Evolutionary conservation across 129 eudicot species (phyloP), one percentile per base, ranked within the genome.

Genomic region (Tagetes patula): DNA sequence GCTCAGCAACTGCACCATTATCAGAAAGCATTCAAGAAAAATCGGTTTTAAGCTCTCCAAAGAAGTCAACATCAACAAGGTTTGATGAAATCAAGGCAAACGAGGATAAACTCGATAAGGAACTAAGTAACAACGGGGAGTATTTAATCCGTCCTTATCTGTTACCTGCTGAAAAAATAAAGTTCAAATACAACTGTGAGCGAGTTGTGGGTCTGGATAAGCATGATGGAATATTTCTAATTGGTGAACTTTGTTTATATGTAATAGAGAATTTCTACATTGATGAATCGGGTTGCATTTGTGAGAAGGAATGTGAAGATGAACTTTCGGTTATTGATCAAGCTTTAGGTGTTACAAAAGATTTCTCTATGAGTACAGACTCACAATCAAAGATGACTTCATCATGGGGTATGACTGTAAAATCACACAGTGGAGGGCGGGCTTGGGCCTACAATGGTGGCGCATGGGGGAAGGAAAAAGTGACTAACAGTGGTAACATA

Each of bases 391-490:
- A 91, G 87, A 85, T 91, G 67, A 86, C 91, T 43, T 87, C 92
- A 43, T 90, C 99, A 3, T 88, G 93, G 99, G 86, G 85, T 78
- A 91, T 75, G 34, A 71, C 89, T 1, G 82, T 61, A 36, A 90
- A 86, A 76, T 54, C 91, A 42, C 83, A 74, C 55, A 82, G 78
- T 31, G 97, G 97, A 55, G 99, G 97, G 71, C 77, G 97, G 86
- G 99, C 99, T 33, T 95, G 99, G 99, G 97, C 96, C 8, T 95
- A 90, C 55, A 86, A 82, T 80, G 96, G 99, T 58, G 99, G 99
- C 46, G 96, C 99, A n/a, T 95, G 99, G 99, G 99, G 99, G 20
- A 95, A 90, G 87, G 99, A 95, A 78, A 95, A 88, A 47, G 83
- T 86, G 27, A 61, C 76, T 42, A 82, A 80, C 60, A 88, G 97